A percentile compares a stretch with the other conserved stretches of the same genome.
phyloP scores from a whole-genome alignment of 2,329 filamentous ascomycete species.

The Lasiodiplodia sp. region DNA sequence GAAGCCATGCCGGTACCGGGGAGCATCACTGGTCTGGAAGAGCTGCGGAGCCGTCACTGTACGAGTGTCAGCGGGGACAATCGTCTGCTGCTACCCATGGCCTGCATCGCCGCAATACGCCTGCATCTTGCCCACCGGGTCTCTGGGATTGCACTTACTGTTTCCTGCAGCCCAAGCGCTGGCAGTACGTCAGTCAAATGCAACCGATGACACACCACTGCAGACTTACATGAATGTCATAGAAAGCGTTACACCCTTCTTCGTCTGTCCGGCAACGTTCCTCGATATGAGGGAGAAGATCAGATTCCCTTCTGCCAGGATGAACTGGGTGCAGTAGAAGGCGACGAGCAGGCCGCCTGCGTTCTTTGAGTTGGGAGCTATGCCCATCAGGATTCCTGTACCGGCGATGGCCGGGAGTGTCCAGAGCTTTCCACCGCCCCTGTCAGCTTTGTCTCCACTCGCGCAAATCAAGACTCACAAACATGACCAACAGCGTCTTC shows the following conservation, averaged over 20 bases:
- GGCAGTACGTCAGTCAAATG: background rate
- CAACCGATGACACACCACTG: background rate
- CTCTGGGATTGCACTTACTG: background rate
- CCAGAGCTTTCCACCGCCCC: background rate
- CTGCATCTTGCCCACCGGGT: no score
- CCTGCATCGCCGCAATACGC: no score
- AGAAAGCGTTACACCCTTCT: conserved; percentile 33
- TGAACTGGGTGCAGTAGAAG: conserved; percentile 42
- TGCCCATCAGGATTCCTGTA: conserved; percentile 36
- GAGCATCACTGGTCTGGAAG: conserved; percentile 33
- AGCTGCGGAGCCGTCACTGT: conserved; percentile 33
- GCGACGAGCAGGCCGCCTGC: conserved; percentile 38
- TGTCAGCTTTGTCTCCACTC: background rate
- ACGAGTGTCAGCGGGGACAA: conserved; percentile 13
- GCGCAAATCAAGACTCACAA: conserved; percentile 27
- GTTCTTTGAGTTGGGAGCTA: conserved; percentile 34
- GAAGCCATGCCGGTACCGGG: conserved; percentile 32
- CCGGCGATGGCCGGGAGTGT: conserved; percentile 35
- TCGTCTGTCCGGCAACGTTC: conserved; percentile 36
- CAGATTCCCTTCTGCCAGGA: conserved; percentile 35
- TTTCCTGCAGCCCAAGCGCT: conserved; percentile 2
- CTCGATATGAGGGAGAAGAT: conserved; percentile 33
- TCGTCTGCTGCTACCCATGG: background rate
- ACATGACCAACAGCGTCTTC: conserved; percentile 38
- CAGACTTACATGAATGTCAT: conserved; percentile 33